A percentile compares a stretch with the other conserved stretches of the same genome.
phyloP scores from a whole-genome alignment of 495 filamentous ascomycete species.

The Tuber aestivum region DNA sequence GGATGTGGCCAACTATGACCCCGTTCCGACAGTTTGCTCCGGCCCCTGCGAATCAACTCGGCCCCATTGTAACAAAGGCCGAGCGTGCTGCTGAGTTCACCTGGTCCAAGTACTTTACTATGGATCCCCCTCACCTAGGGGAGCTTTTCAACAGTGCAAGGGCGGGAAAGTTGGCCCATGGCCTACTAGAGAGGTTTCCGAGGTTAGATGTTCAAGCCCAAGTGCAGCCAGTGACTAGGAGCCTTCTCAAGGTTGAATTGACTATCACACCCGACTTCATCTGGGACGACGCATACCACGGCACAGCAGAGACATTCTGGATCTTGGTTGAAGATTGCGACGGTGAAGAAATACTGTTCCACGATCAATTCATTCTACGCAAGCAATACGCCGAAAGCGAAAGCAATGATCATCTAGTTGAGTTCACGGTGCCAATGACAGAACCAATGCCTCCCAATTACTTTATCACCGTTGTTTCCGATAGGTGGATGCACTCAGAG shows the following conservation, averaged over 20 bases:
- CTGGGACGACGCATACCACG: constrained; percentile 89
- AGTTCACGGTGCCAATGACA: constrained; percentile 92
- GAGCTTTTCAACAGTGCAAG: constrained; percentile 73
- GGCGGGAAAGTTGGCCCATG: constrained; percentile 77
- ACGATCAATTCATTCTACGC: constrained; percentile 88
- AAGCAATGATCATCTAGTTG: constrained; percentile 89
- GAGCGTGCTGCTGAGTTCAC: constrained; percentile 94
- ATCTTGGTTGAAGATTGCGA: constrained; percentile 96
- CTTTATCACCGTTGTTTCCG: constrained; percentile 89
- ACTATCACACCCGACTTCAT: constrained; percentile 93
- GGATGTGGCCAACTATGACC: constrained; percentile 99
- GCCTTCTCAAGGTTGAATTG: constrained; percentile 89
- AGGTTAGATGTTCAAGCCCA: constrained; percentile 85
- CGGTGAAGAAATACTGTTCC: constrained; percentile 90
- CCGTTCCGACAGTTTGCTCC: constrained; percentile 81
- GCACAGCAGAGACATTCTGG: constrained; percentile 87
- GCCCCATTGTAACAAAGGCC: constrained; percentile 70
- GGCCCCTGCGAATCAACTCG: constrained; percentile 61
- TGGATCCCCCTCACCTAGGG: constrained; percentile 95
- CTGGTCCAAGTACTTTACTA: constrained; percentile 88
- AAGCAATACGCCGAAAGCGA: constrained; percentile 75
- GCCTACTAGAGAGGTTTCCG: constrained; percentile 85
- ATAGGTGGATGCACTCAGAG: constrained; percentile 97
- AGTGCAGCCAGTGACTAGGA: constrained; percentile 89
- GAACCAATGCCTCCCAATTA: constrained; percentile 99